Conservation (phyloP, 495 filamentous ascomycete genomes). For the Penicilliopsis zonata region DNA sequence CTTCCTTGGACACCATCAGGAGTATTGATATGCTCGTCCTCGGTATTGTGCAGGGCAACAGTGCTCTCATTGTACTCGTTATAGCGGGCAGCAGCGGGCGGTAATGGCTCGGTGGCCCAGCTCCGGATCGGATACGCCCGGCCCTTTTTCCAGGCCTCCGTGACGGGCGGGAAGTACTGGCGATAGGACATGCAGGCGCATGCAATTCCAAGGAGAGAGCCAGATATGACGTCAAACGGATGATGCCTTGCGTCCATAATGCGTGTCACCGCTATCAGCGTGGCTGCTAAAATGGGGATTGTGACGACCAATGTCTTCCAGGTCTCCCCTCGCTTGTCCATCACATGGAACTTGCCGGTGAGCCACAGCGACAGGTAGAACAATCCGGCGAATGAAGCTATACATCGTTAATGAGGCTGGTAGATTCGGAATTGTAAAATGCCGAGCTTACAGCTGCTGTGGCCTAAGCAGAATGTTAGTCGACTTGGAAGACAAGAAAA, state of each 20-base stretch:
- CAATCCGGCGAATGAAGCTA: constrained; percentile 61
- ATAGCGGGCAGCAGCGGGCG: constrained; percentile 7
- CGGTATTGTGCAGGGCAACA: constrained; percentile 19
- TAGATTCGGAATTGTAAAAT: constrained; percentile 3
- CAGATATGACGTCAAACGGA: constrained; percentile 79
- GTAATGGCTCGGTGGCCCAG: constrained; percentile 36
- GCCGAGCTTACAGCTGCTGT: constrained; percentile 39
- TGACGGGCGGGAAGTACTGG: constrained; percentile 46
- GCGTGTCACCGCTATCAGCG: constrained; percentile 41
- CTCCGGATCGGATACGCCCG: constrained; percentile 49
- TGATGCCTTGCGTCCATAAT: constrained; percentile 79
- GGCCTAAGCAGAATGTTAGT: constrained; percentile 17
- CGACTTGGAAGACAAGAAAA: constrained; percentile 10
- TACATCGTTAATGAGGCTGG: neutral
- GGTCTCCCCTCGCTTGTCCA: constrained; percentile 59
- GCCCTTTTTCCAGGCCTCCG: constrained; percentile 45
- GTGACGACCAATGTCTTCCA: constrained; percentile 63
- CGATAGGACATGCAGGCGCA: constrained; percentile 38
- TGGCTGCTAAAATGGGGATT: constrained; percentile 42
- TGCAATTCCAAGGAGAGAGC: constrained; percentile 49
- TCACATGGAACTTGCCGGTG: constrained; percentile 41
- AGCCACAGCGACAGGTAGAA: constrained; percentile 63
- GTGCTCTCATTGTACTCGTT: constrained; percentile 11
- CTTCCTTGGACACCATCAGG: neutral
- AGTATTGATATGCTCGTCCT: constrained; percentile 20